Conservation (phyloP, 371 early-diverging fungal species). For the Mortierella sp. region DNA sequence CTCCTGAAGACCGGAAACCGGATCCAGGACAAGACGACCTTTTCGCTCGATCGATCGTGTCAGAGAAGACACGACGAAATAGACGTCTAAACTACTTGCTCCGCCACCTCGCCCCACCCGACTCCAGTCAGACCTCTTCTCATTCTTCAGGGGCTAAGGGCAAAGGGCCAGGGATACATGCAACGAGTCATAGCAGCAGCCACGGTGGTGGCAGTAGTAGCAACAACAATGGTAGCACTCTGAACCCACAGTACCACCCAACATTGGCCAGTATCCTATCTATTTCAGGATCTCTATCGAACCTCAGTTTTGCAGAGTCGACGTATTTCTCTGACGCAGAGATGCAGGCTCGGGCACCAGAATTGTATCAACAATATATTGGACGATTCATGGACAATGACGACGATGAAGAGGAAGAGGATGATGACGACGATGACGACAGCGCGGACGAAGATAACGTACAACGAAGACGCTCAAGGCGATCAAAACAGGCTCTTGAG, state of each 20-base stretch:
- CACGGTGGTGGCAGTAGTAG: neutral
- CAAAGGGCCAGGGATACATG: neutral
- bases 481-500: neutral
- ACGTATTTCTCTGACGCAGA: slow-evolving; percentile 54
- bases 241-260: slow-evolving; percentile 11
- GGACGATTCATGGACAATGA: slow-evolving; percentile 51
- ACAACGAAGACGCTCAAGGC: neutral
- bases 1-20: slow-evolving; percentile 26
- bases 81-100: slow-evolving; percentile 47
- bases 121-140: slow-evolving; percentile 11
- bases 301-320: slow-evolving; percentile 48
- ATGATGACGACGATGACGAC: slow-evolving; percentile 7
- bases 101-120: slow-evolving; percentile 45
- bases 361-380: slow-evolving; percentile 49
- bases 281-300: slow-evolving; percentile 50
- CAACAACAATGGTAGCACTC: neutral
- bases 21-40: slow-evolving; percentile 29
- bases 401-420: slow-evolving; percentile 12
- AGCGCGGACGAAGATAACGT: slow-evolving; percentile 13
- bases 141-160: neutral
- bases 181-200: slow-evolving; percentile 8
- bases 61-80: slow-evolving; percentile 38
- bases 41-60: slow-evolving; percentile 34
- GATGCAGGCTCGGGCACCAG: slow-evolving; percentile 48
- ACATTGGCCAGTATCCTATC: slow-evolving; percentile 36